Conservation (phyloP, 306 rosid species). For the Lablab purpureus region DNA sequence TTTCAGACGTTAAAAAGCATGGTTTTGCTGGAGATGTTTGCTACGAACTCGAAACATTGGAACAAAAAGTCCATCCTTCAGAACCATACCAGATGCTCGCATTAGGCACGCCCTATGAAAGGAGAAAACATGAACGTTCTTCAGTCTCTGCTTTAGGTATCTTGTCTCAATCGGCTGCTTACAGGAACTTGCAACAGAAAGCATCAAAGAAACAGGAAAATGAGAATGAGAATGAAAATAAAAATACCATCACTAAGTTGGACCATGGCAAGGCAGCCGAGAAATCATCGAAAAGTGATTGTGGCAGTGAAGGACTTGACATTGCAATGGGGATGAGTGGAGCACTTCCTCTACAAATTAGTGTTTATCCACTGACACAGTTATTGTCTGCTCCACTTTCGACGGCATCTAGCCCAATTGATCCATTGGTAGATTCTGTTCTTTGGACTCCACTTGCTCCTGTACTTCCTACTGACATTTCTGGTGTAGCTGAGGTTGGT, state of each 20-base stretch:
- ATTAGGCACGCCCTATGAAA: slow-evolving; percentile 64
- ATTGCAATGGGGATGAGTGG: slow-evolving; percentile 75
- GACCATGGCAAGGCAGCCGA: slow-evolving; percentile 86
- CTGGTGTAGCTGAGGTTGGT: slow-evolving; percentile 87
- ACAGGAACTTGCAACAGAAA: slow-evolving; percentile 87
- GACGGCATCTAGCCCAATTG: slow-evolving; percentile 75
- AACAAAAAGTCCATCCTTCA: slow-evolving; percentile 67
- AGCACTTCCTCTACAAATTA: slow-evolving; percentile 82
- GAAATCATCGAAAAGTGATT: slow-evolving; percentile 69
- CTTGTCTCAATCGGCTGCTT: slow-evolving; percentile 90
- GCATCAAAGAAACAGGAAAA: slow-evolving; percentile 73
- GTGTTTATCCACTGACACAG: slow-evolving; percentile 70
- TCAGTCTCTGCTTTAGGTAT: slow-evolving; percentile 84
- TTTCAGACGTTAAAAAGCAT: slow-evolving; percentile 71
- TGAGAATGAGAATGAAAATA: slow-evolving; percentile 76
- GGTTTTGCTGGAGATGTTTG: slow-evolving; percentile 68
- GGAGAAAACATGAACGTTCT: slow-evolving; percentile 61
- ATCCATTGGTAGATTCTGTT: slow-evolving; percentile 83
- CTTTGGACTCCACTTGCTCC: slow-evolving; percentile 91
- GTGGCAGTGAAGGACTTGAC: slow-evolving; percentile 58
- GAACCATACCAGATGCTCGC: slow-evolving; percentile 93
- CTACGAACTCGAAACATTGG: slow-evolving; percentile 80
- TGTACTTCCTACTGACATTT: slow-evolving; percentile 70
- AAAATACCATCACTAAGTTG: slow-evolving; percentile 69
- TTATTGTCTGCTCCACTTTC: slow-evolving; percentile 86